Conservation (phyloP, 2,329 filamentous ascomycete species). For the Aspergillus sp. region DNA sequence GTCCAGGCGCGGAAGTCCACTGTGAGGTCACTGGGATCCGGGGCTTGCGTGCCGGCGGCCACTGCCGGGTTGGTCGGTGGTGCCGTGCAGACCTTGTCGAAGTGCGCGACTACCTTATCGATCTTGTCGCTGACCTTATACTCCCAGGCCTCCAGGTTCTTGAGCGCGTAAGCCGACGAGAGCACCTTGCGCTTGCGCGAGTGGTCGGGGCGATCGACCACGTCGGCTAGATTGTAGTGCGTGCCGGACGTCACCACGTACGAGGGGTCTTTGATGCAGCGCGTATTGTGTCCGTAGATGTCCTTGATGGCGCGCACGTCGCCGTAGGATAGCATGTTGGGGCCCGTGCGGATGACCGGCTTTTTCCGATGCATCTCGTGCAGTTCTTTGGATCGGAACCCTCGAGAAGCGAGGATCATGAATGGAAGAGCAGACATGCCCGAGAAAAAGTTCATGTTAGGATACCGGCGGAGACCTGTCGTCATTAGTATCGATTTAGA, state of each 20-base stretch:
- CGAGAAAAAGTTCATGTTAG: constrained; percentile 44
- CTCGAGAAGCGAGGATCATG: constrained; percentile 46
- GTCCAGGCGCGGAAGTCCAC: constrained; percentile 54
- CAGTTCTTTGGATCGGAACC: constrained; percentile 46
- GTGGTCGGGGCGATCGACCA: constrained; percentile 54
- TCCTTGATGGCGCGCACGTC: constrained; percentile 49
- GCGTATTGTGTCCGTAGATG: constrained; percentile 53
- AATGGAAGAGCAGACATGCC: constrained; percentile 50
- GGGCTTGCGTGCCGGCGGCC: constrained; percentile 22
- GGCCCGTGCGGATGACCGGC: constrained; percentile 48
- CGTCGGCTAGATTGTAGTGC: constrained; percentile 55
- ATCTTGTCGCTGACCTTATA: constrained; percentile 56
- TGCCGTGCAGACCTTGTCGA: constrained; percentile 42
- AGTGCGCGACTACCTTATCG: constrained; percentile 44
- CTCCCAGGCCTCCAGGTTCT: constrained; percentile 57
- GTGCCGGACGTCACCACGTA: constrained; percentile 48
- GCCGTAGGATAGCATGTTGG: constrained; percentile 46
- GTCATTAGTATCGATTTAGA: neutral
- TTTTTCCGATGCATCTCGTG: constrained; percentile 47
- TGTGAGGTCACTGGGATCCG: constrained; percentile 28
- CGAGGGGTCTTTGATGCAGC: constrained; percentile 51
- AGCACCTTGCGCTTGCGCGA: constrained; percentile 53
- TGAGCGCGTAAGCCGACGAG: constrained; percentile 52
- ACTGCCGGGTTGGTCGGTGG: constrained; percentile 32
- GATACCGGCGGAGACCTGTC: constrained; percentile 48